Percentiles rank a stretch among this genome's conserved stretches.
phyloP scores from a whole-genome alignment of 2,329 filamentous ascomycete species.

The Fusarium penzigii region DNA sequence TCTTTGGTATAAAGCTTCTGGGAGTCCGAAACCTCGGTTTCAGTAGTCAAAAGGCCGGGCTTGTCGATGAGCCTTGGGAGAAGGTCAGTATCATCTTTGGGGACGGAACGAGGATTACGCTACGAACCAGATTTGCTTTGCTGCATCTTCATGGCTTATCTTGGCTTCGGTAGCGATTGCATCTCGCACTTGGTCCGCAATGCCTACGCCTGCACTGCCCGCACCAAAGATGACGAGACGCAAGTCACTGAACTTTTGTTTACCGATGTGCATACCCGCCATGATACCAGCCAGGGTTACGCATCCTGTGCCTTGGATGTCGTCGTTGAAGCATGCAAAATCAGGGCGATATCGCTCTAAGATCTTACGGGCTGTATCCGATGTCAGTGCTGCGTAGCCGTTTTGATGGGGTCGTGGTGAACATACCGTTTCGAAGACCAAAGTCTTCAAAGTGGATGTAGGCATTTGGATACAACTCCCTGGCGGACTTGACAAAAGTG shows the following conservation, averaged over 20 bases:
- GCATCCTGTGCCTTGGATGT: conserved; percentile 86
- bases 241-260: conserved; percentile 66
- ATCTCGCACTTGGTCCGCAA: conserved; percentile 81
- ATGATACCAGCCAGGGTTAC: conserved; percentile 83
- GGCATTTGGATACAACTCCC: conserved; percentile 72
- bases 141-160: conserved; percentile 72
- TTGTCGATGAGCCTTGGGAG: conserved; percentile 75
- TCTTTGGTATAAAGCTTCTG: conserved; percentile 69
- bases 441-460: conserved; percentile 93
- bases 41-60: conserved; percentile 70
- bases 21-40: conserved; percentile 63
- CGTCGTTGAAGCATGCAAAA: conserved; percentile 87
- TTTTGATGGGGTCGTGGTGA: background rate
- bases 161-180: conserved; percentile 70
- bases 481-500: conserved; percentile 67
- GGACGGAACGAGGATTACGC: background rate
- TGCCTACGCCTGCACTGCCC: conserved; percentile 80
- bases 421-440: conserved; percentile 67
- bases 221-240: conserved; percentile 77
- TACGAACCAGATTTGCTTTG: conserved; percentile 73
- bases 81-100: background rate
- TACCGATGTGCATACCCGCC: conserved; percentile 70
- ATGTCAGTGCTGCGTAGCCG: background rate
- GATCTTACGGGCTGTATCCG: conserved; percentile 61
- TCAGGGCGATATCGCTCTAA: conserved; percentile 73